Percentiles rank a stretch among this genome's conserved stretches.
Conservation (phyloP, 441 rosid genomes). For the Jatropha podagrica region DNA sequence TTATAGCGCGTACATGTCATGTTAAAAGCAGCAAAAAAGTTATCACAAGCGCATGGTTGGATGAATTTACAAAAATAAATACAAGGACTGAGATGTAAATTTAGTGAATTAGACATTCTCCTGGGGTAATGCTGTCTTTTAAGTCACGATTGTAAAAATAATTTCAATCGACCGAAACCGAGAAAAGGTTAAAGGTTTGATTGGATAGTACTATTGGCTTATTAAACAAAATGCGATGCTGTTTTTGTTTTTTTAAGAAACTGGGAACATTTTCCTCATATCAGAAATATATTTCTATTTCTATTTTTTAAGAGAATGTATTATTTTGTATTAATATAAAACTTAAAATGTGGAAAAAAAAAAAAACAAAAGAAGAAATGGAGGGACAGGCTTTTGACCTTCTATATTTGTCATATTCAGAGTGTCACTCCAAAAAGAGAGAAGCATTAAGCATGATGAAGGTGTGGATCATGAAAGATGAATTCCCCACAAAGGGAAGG, state of each 20-base stretch:
- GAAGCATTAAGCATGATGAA: not conserved
- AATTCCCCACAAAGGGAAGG: not conserved
- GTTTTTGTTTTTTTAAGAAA: too few relatives aligned
- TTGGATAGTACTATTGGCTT: not conserved
- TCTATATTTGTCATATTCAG: not conserved
- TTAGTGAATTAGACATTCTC: not conserved
- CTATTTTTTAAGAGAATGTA: too few relatives aligned
- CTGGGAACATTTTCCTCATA: not conserved
- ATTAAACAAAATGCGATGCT: too few relatives aligned
- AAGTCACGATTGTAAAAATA: not conserved
- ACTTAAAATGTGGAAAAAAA: too few relatives aligned
- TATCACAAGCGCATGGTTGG: not conserved
- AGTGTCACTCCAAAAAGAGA: not conserved
- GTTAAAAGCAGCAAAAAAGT: not conserved
- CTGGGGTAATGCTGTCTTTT: not conserved
- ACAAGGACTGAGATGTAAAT: not conserved
- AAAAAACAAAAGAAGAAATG: not conserved
- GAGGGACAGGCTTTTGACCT: slow-evolving; percentile 3
- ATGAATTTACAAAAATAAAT: too few relatives aligned
- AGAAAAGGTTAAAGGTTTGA: not conserved
- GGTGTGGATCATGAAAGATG: not conserved
- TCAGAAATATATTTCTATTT: too few relatives aligned
- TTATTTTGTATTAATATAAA: too few relatives aligned
- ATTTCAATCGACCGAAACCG: not conserved
- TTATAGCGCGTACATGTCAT: not conserved